Evolutionary conservation across 768 basidiomycete species (phyloP).

Genomic region (Xanthoconium stramineum): DNA sequence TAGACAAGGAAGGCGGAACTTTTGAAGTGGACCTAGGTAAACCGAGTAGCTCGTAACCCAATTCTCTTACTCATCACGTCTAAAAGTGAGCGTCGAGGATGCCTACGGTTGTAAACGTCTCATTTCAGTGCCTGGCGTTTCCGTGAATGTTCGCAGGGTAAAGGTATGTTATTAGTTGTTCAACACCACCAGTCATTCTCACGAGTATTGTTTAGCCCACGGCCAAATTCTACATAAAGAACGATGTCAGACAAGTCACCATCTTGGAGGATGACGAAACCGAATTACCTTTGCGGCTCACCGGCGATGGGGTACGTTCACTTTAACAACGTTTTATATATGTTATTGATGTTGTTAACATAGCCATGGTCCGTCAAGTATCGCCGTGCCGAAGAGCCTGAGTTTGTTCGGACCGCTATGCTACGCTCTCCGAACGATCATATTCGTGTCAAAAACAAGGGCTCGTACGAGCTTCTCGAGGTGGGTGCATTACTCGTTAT

Average conservation of each 20-base stretch:
- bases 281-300: constrained; percentile 76
- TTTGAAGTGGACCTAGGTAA: constrained; percentile 79
- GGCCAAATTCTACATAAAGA: constrained; percentile 76
- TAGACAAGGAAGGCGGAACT: constrained; percentile 66
- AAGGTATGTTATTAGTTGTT: constrained; percentile 47
- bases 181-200: neutral
- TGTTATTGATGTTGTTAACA: constrained; percentile 1
- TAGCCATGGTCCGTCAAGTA: constrained; percentile 91
- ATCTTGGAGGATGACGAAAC: constrained; percentile 74
- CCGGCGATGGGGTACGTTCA: constrained; percentile 78
- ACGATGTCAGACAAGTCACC: constrained; percentile 51
- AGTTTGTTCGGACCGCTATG: constrained; percentile 37
- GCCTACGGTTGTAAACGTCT: constrained; percentile 80
- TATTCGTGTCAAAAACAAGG: constrained; percentile 70
- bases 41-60: constrained; percentile 9
- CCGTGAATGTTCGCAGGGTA: constrained; percentile 79
- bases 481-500: constrained; percentile 37
- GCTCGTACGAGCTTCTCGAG: constrained; percentile 69
- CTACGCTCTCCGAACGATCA: constrained; percentile 66
- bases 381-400: constrained; percentile 46
- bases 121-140: constrained; percentile 71
- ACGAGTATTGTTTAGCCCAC: constrained; percentile 57
- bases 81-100: constrained; percentile 80
- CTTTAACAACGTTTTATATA: neutral
- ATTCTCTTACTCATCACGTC: neutral